Evolutionary conservation across 148 eudicot genomes (phyloP), one percentile per base, ranked within the genome.

Genomic region (Fagopyrum tataricum): DNA sequence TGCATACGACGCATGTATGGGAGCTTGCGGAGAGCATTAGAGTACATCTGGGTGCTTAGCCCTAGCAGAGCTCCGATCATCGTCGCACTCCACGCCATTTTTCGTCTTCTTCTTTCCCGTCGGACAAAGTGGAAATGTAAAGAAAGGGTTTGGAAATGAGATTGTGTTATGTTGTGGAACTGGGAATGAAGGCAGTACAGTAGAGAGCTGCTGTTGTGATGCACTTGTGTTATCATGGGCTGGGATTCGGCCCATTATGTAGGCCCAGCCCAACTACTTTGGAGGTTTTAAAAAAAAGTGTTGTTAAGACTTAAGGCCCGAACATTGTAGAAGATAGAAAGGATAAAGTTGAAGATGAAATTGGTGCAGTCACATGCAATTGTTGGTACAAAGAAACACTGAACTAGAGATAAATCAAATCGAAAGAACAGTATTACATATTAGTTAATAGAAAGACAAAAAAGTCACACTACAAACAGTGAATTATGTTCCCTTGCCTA

Each of bases 1-100:
- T 37, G 48, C 72, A 55, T 83, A 95, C 98, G 98, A 78, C 98
- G 92, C 98, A 95, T 95, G 76, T 87, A 90, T 31, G 98, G 98
- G 39, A 95, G 97, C 71, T 95, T 95, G 39, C 98, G 93, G n/a
- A 95, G 97, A 73, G 96, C 93, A 44, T 95, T 95, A 24, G 98
- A 95, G 84, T 95, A 95, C 93, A 95, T 88, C 86, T 95, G 98
- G 56, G 97, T 95, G 73, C 91, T 88, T 40, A 95, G 47, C 20
- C 98, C 98, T 76, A 91, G 78, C 5, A 91, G 83, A 74, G 96
- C 97, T 84, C 98, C 98, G 80, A 90, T 76, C 85, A 85, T 71
- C 73, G 96, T 91, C 79, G 98, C 93, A 73, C 81, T 90, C 87
- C 80, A 78, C 86, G 93, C 90, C 98, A 91, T 91, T 53, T 62